phyloP scores from a whole-genome alignment of 2,329 filamentous ascomycete genomes.

The Monosporascus sp. region DNA sequence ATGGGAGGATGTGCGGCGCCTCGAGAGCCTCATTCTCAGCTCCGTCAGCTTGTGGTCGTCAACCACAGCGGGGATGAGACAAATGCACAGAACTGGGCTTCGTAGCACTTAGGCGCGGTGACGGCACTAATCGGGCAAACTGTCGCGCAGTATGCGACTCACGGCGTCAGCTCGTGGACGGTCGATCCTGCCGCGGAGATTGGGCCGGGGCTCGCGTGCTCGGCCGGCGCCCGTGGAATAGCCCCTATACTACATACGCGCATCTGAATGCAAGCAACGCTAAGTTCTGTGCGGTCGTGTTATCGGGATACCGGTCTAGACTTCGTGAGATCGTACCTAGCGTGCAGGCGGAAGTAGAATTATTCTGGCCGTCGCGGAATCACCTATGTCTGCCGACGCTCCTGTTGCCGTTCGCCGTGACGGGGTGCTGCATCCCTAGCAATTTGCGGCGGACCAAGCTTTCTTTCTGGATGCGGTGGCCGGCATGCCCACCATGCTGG shows the following conservation, averaged over 20 bases:
- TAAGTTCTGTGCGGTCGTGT: constrained; percentile 6
- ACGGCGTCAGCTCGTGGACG: constrained; percentile 24
- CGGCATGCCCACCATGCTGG: constrained; percentile 17
- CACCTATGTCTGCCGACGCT: constrained; percentile 20
- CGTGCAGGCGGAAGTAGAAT: constrained; percentile 13
- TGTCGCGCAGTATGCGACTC: constrained; percentile 24
- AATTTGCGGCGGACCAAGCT: constrained; percentile 11
- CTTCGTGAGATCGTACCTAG: constrained; percentile 14
- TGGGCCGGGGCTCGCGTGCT: no score
- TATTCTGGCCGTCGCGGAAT: constrained; percentile 13
- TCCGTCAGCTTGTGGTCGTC: constrained; percentile 48
- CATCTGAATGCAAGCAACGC: constrained; percentile 2
- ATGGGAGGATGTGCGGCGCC: constrained; percentile 32
- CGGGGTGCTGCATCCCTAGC: constrained; percentile 13
- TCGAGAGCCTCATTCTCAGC: constrained; percentile 46
- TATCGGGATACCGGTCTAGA: constrained; percentile 17
- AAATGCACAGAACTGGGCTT: constrained; percentile 37
- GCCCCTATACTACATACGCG: constrained; percentile 16
- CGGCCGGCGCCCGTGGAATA: constrained; percentile 1
- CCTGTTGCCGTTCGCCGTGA: constrained; percentile 23
- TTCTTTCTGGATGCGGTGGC: constrained; percentile 16
- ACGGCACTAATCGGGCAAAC: constrained; percentile 44
- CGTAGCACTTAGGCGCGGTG: constrained; percentile 43
- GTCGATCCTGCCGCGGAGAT: constrained; percentile 28
- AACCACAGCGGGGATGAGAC: constrained; percentile 5